phyloP scores from a whole-genome alignment of 805 yeast species.

The Cyberlindnera maritima region DNA sequence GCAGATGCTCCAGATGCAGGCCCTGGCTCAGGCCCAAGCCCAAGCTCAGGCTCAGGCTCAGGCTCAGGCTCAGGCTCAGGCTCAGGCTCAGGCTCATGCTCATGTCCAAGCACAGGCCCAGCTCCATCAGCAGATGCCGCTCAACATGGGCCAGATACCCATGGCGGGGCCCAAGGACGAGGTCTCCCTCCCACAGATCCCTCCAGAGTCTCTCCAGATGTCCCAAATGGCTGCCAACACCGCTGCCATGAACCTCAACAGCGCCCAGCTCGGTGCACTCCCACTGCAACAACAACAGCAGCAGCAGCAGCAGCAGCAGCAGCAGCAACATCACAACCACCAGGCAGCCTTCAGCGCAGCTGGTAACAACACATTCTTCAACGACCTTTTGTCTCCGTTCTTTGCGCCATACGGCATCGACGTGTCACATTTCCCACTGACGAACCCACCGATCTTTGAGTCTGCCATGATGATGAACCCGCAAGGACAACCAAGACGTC shows the following conservation, averaged over 20 bases:
- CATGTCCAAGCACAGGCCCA: constrained; percentile 10
- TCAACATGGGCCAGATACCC: not conserved
- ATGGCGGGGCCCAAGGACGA: constrained; percentile 1
- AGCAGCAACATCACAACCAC: not conserved
- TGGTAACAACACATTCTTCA: constrained; percentile 20
- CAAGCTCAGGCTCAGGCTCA: constrained; percentile 9
- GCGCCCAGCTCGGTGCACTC: not conserved
- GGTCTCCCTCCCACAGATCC: not conserved
- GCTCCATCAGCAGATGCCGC: constrained; percentile 1
- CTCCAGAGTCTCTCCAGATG: not conserved
- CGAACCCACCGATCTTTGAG: constrained; percentile 45
- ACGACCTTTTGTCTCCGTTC: constrained; percentile 39
- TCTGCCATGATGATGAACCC: constrained; percentile 38
- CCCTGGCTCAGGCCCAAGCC: constrained; percentile 8
- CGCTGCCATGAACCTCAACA: not conserved
- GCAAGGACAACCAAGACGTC: constrained; percentile 44
- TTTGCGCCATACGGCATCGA: constrained; percentile 44
- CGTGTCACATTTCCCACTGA: constrained; percentile 41
- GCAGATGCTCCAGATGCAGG: constrained; percentile 11
- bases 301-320: not conserved
- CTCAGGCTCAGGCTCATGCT: constrained; percentile 7
- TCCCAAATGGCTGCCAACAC: not conserved
- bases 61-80: constrained; percentile 9
- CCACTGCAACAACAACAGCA: not conserved
- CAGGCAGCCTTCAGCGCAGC: not conserved